A percentile compares a stretch with the other conserved stretches of the same genome.
Conservation (phyloP, 164 flowering plant genomes). For the Magnolia kwangsiensis region DNA sequence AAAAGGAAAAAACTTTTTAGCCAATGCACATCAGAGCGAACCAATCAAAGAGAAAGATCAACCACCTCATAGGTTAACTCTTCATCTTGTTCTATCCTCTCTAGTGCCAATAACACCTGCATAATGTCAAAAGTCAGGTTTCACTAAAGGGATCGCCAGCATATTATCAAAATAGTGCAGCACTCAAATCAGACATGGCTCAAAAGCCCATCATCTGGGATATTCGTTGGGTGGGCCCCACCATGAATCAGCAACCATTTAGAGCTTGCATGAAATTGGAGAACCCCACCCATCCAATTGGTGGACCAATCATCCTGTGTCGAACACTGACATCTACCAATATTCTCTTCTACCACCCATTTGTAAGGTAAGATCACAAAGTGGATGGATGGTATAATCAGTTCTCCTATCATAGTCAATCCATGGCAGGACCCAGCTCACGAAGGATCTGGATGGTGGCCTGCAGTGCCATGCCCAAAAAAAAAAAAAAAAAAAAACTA, state of each 20-base stretch:
- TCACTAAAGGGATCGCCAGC: neutral
- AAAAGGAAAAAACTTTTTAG: neutral
- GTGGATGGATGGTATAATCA: neutral
- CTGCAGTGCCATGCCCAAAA: neutral
- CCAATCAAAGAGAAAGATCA: slow-evolving; percentile 7
- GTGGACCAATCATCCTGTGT: neutral
- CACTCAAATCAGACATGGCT: neutral
- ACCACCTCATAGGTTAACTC: slow-evolving; percentile 82
- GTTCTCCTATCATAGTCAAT: neutral
- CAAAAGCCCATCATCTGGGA: neutral
- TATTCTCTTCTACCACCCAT: no score
- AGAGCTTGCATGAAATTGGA: neutral
- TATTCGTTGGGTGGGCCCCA: neutral
- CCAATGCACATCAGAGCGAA: neutral
- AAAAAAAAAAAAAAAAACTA: no score
- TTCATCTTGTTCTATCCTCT: slow-evolving; percentile 84
- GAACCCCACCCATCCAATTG: neutral
- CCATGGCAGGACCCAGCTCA: neutral
- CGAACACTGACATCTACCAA: no score
- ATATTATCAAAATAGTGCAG: neutral
- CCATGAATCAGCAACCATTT: neutral
- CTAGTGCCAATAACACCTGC: slow-evolving; percentile 81
- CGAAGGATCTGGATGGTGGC: neutral
- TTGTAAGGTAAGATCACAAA: neutral
- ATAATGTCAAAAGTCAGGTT: slow-evolving; percentile 10